phyloP scores from a whole-genome alignment of 169 alveolate species.

The Miamiensis avidus region DNA sequence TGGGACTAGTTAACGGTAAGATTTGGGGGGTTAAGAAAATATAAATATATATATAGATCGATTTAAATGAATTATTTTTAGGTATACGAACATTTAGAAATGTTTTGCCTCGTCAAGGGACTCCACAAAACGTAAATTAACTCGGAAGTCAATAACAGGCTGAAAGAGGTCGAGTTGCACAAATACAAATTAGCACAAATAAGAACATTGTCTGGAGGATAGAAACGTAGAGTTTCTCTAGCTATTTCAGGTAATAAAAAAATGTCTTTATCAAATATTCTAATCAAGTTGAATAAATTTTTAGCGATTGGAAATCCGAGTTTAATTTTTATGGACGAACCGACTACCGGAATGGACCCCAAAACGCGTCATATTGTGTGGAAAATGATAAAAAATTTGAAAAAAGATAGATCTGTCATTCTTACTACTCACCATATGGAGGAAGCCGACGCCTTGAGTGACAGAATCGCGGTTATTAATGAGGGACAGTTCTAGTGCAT shows the following conservation, averaged over 20 bases:
- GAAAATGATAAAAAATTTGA: conserved; percentile 67
- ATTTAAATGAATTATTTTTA: no score
- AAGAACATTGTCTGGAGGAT: conserved; percentile 87
- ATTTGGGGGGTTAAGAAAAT: no score
- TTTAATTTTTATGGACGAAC: conserved; percentile 35
- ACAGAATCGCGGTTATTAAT: conserved; percentile 70
- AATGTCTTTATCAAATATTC: no score
- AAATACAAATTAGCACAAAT: conserved; percentile 65
- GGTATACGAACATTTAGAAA: no score
- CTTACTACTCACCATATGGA: conserved; percentile 87
- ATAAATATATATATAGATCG: no score
- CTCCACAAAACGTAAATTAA: no score
- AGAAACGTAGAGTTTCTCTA: conserved; percentile 88
- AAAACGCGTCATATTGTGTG: conserved; percentile 76
- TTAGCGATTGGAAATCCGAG: conserved; percentile 59
- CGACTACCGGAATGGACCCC: conserved; percentile 82
- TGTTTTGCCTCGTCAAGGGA: no score
- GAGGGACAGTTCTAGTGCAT: conserved; percentile 71
- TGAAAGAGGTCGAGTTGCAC: conserved; percentile 60
- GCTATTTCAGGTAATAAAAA: conserved; percentile 67
- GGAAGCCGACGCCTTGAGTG: conserved; percentile 84
- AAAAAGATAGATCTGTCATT: conserved; percentile 65
- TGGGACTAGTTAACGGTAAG: conserved; percentile 86
- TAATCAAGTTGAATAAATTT: conserved; percentile 28
- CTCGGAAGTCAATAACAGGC: conserved; percentile 44